Conservation (phyloP, 257 asterid species). For the Nicotiana obtusifolia region DNA sequence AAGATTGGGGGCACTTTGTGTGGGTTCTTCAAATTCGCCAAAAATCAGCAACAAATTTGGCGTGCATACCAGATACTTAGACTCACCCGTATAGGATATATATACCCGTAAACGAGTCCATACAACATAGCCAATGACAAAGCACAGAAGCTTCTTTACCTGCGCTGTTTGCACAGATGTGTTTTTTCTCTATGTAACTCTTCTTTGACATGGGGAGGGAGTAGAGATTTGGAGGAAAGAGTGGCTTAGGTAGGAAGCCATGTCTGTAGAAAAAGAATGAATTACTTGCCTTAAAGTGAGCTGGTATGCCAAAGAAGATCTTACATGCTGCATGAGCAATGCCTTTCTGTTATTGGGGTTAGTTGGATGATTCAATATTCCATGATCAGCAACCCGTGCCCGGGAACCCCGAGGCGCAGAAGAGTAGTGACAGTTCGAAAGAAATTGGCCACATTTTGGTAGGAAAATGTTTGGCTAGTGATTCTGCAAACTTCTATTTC, state of each 20-base stretch:
- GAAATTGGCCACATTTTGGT: neutral
- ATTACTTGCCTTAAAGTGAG: neutral
- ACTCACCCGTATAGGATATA: no score
- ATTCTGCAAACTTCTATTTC: slow-evolving; percentile 12
- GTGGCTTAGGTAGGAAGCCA: neutral
- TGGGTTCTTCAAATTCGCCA: neutral
- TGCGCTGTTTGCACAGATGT: neutral
- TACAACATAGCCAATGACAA: neutral
- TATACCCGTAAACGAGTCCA: neutral
- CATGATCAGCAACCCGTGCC: neutral
- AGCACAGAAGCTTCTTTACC: neutral
- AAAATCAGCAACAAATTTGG: neutral
- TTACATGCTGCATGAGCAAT: neutral
- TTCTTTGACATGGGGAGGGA: neutral
- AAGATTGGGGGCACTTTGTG: neutral
- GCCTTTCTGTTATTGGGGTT: neutral
- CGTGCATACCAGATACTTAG: no score
- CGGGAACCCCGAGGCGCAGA: neutral
- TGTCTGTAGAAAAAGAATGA: neutral
- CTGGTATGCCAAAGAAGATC: neutral
- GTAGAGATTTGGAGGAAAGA: neutral
- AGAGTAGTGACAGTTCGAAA: neutral
- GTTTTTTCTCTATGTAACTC: neutral
- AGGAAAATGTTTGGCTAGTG: neutral
- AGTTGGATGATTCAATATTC: neutral